Conservation (phyloP, 352 stramenopile species). For the Thalassiosira delicatula region DNA sequence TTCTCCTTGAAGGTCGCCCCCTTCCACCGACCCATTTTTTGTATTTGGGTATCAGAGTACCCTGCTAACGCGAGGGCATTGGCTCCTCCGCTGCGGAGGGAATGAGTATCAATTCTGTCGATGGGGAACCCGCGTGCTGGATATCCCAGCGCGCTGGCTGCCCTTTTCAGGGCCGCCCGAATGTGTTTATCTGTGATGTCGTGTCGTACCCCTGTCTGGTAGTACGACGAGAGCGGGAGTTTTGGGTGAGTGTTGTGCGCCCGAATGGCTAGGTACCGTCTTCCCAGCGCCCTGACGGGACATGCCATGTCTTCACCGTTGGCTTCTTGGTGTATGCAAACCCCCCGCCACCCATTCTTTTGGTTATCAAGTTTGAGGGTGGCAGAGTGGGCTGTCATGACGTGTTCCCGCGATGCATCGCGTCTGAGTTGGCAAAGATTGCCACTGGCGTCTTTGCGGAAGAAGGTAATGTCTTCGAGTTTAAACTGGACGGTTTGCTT, state of each 20-base stretch:
- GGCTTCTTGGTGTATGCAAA: background rate
- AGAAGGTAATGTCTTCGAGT: background rate
- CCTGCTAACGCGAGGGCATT: background rate
- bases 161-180: background rate
- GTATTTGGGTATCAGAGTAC: background rate
- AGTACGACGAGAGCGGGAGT: background rate
- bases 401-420: background rate
- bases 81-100: background rate
- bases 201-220: background rate
- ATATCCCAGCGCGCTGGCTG: background rate
- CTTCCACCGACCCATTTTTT: slow-evolving; percentile 18
- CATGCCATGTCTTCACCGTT: background rate
- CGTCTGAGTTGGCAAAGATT: background rate
- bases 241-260: background rate
- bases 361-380: slow-evolving; percentile 13
- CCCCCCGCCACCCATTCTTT: slow-evolving; percentile 5
- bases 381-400: background rate
- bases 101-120: slow-evolving; percentile 17
- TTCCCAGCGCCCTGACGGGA: background rate
- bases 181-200: slow-evolving; percentile 6
- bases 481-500: background rate
- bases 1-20: background rate
- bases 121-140: background rate
- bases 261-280: background rate
- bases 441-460: background rate